Evolutionary conservation across 2,329 filamentous ascomycete genomes (phyloP), one percentile per base, ranked within the genome.

Genomic region (Phialophora verrucosa): DNA sequence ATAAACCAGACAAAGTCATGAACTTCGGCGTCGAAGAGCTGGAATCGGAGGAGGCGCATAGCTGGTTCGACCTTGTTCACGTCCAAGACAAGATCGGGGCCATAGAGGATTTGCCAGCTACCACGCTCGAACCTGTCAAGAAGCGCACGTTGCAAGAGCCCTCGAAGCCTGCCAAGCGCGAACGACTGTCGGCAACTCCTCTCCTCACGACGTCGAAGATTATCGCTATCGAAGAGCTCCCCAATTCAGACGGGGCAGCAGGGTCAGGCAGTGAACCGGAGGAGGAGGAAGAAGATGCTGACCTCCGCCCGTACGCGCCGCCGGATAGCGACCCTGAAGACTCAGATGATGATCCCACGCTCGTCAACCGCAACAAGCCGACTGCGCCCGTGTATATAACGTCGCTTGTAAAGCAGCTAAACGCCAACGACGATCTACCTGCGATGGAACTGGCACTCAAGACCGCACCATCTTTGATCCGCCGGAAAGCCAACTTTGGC

Each of bases 291-390:
- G 87, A 89, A 54, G 85, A 88, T 35, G 87, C 89, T 17, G 90
- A 91, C 66, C 81, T 98, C 1, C 82, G 87, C 2, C 86, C 91
- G 0, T 97, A 97, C 72, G 86, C 87, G 14, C 97, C 97, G 76
- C 92, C 92, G 0, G 91, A 92, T 73, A 93, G 91, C 1, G 95
- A 99, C 71, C 85, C 88, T 0, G 92, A 96, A 75, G 95, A 99
- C 75, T 94, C 92, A 0, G 93, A 97, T 64, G 93, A 97, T 44
- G 96, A 99, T 73, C 90, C 95, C 4, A 96, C 93, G 0, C 82
- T 97, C 20, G 85, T 98, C 56, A 89, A 91, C 64, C 86, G 93
- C 14, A 89, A 95, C 77, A 97, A 95, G 73, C 87, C 90, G 25
- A 90, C 87, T 65, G 86, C 92, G 0, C 95, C 95, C 0, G 93